Evolutionary conservation across 2,329 filamentous ascomycete genomes (phyloP).

Genomic region (Fusarium sacchari): DNA sequence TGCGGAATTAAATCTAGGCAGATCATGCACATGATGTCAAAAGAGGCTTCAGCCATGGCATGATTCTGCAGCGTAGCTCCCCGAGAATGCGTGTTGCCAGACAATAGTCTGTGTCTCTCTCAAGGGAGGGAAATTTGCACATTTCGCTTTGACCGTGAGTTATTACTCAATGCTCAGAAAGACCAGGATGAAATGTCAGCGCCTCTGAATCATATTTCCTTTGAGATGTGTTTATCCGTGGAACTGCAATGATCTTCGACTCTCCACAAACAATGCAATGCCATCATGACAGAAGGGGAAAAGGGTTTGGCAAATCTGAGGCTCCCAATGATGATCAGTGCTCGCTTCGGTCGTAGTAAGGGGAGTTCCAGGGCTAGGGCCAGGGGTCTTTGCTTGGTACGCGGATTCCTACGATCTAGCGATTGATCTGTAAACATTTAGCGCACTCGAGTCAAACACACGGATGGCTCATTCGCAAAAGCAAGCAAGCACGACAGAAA

Average conservation of each 20-base stretch:
- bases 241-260: constrained; percentile 2
- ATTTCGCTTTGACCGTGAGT: background rate
- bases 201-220: background rate
- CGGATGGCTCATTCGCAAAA: background rate
- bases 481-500: background rate
- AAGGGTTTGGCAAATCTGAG: background rate
- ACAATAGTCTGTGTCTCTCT: background rate
- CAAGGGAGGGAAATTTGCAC: constrained; percentile 1
- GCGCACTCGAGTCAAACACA: background rate
- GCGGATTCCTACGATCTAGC: background rate
- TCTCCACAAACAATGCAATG: constrained; percentile 25
- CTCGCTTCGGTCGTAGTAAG: constrained; percentile 2
- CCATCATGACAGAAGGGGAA: constrained; percentile 13
- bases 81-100: background rate
- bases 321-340: constrained; percentile 4
- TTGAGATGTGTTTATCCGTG: background rate
- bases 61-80: background rate
- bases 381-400: background rate
- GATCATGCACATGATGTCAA: background rate
- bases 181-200: background rate
- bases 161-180: constrained; percentile 10
- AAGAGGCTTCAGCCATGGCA: background rate
- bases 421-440: background rate
- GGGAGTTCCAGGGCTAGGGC: background rate
- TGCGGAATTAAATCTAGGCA: background rate